Evolutionary conservation across 2,329 filamentous ascomycete species (phyloP), one percentile per base, ranked within the genome.

Genomic region (Orbilia javanica): DNA sequence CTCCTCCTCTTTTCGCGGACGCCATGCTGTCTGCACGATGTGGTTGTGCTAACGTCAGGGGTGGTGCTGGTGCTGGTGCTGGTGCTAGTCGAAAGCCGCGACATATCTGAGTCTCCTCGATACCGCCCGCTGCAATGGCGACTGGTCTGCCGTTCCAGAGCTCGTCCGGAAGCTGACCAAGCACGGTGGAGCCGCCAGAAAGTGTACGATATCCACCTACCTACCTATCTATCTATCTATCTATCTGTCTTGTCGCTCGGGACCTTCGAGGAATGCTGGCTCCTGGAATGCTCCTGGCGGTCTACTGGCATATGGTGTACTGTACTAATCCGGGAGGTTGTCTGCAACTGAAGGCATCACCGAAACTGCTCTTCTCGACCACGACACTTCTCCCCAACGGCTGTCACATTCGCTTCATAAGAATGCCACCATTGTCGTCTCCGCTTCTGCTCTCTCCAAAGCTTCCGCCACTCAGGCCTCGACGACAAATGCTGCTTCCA

Each of bases 131-230:
- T 97, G 93, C 84, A 90, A 95, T 82, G 94, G 92, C 65, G 91
- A 90, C 84, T 99, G 96, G 96, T 87, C 90, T 81, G 90, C 92
- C 31, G 88, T 98, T 31, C 93, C 93, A 27, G 95, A 98, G 85
- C 88, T 97, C 80, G 91, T 96, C 82, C 90, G 95, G 84, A 99
- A 99, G 85, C 89, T 98, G 82, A 92, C 92, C 83, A 98, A 99
- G 85, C 95, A 99, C 88, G 93, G 94, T 81, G 75, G 75, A 15
- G 91, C 94, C 46, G 89, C 92, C 79, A 89, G 93, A 84, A 89
- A 89, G 85, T 97, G 95, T 97, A 91, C 70, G 29, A 29, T 46
- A 18, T 57, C 50, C 18, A 13, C 62, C 34, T 53, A n/a, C n/a
- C n/a, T 60, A 44, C 20, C 42, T 18, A 39, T 65, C 42, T 39